Conservation (phyloP, 2,329 filamentous ascomycete species). For the Nemania bipapillata region DNA sequence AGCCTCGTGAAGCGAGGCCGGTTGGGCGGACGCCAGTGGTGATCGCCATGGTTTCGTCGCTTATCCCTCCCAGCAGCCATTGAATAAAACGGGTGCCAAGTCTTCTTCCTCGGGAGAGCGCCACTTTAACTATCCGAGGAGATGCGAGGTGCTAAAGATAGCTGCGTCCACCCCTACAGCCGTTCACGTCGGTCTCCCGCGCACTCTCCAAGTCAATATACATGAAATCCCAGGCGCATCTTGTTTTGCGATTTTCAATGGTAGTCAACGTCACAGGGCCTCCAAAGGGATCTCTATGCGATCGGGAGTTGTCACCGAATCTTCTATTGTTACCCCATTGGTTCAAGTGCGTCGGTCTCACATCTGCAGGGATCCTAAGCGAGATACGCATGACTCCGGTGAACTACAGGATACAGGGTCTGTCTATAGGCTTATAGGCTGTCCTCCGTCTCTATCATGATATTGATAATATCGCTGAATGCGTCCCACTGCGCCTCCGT, state of each 20-base stretch:
- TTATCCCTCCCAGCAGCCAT: neutral
- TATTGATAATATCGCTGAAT: conserved; percentile 33
- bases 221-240: conserved; percentile 27
- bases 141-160: conserved; percentile 3
- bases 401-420: conserved; percentile 21
- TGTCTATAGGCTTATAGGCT: conserved; percentile 31
- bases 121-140: conserved; percentile 23
- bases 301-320: conserved; percentile 29
- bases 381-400: conserved; percentile 31
- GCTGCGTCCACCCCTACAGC: conserved; percentile 2
- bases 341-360: conserved; percentile 28
- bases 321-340: conserved; percentile 35
- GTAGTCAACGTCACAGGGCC: conserved; percentile 31
- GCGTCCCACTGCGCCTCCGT: conserved; percentile 36
- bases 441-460: conserved; percentile 38
- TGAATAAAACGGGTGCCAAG: conserved; percentile 22
- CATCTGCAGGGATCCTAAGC: conserved; percentile 34
- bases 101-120: conserved; percentile 5
- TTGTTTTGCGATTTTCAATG: conserved; percentile 16
- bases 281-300: conserved; percentile 29
- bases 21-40: conserved; percentile 13
- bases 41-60: conserved; percentile 29
- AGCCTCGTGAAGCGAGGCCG: conserved; percentile 21
- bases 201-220: conserved; percentile 20
- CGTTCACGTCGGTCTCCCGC: neutral